These are phyloP conservation scores for Plasmodium inui DNA, from an alignment of 169 alveolate genomes.

Conservation along the genomic window DNA sequence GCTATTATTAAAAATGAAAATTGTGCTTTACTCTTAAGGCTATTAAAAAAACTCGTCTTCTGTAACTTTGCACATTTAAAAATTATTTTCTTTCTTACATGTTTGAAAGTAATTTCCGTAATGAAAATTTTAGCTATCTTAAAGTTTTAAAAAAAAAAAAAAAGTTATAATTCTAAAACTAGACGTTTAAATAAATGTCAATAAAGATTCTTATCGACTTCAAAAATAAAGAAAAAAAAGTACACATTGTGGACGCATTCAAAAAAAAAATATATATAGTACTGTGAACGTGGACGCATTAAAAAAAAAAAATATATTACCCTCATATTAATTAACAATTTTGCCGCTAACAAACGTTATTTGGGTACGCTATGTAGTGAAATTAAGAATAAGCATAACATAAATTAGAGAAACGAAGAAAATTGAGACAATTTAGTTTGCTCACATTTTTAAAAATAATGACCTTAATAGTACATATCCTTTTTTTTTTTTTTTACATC, in stretches of 20 bases:
- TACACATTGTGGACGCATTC: neutral
- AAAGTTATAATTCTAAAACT: slow-evolving; percentile 36
- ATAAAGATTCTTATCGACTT: slow-evolving; percentile 26
- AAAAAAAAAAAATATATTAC: neutral
- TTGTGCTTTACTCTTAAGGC: slow-evolving; percentile 8
- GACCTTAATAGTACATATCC: neutral
- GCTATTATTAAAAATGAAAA: slow-evolving; percentile 2
- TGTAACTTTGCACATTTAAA: slow-evolving; percentile 38
- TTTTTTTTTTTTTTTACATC: neutral
- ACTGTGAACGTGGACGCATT: neutral
- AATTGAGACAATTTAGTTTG: slow-evolving; percentile 33
- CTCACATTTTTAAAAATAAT: slow-evolving; percentile 12
- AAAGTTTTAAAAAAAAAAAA: neutral
- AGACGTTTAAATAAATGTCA: slow-evolving; percentile 28
- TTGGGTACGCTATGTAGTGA: neutral
- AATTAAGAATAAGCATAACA: slow-evolving; percentile 16
- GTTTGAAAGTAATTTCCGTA: slow-evolving; percentile 23
- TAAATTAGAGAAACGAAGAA: neutral
- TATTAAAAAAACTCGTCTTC: slow-evolving; percentile 41
- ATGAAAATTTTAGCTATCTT: slow-evolving; percentile 6
- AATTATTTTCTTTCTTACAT: slow-evolving; percentile 6
- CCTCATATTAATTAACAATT: slow-evolving; percentile 10
- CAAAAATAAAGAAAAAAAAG: slow-evolving; percentile 16
- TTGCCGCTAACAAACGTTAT: neutral
- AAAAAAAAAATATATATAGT: neutral